These are phyloP conservation scores for Plantago elongata DNA, from an alignment of 257 asterid species.

Conservation along the genomic window DNA sequence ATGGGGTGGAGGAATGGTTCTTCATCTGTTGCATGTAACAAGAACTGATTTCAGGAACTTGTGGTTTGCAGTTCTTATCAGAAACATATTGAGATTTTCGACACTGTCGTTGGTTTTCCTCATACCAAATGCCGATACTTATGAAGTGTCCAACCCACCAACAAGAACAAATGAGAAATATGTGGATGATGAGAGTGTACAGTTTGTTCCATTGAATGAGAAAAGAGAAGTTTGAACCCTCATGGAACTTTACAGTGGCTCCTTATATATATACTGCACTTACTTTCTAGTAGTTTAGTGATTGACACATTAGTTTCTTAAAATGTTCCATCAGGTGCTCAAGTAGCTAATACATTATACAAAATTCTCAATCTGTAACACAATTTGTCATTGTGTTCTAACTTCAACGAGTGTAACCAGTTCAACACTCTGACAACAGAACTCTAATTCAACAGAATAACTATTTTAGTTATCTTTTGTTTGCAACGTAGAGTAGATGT, in stretches of 20 bases:
- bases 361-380: too few relatives aligned
- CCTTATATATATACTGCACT: too few relatives aligned
- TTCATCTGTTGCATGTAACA: slow-evolving; percentile 50
- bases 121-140: slow-evolving; percentile 38
- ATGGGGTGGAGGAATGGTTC: slow-evolving; percentile 57
- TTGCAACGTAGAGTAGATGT: too few relatives aligned
- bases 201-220: slow-evolving; percentile 34
- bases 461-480: too few relatives aligned
- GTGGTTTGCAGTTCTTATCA: slow-evolving; percentile 45
- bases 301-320: too few relatives aligned
- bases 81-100: slow-evolving; percentile 40
- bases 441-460: too few relatives aligned
- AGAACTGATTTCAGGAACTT: slow-evolving; percentile 50
- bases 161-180: slow-evolving; percentile 1
- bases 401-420: too few relatives aligned
- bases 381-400: too few relatives aligned
- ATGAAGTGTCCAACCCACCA: slow-evolving; percentile 24
- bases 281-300: too few relatives aligned
- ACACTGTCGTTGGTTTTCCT: slow-evolving; percentile 48
- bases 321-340: too few relatives aligned
- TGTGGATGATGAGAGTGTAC: slow-evolving; percentile 21
- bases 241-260: background rate
- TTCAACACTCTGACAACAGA: too few relatives aligned
- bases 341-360: too few relatives aligned
- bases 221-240: slow-evolving; percentile 18